Conservation (phyloP, 805 yeast species). For the Pichia thaimueangensis region DNA sequence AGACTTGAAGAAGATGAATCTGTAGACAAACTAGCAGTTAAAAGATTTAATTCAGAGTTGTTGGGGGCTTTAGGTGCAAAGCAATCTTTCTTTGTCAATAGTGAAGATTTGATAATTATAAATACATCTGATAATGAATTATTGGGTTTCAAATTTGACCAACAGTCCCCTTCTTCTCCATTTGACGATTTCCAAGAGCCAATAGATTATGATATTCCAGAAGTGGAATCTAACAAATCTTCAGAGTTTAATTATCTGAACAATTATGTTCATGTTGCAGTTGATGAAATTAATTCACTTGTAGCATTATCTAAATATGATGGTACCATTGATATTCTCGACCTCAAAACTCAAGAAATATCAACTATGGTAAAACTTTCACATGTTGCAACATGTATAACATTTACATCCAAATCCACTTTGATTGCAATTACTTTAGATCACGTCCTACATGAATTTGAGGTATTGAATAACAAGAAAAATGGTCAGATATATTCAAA, state of each 20-base stretch:
- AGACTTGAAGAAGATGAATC: conserved; percentile 45
- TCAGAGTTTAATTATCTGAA: conserved; percentile 30
- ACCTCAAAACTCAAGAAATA: conserved; percentile 25
- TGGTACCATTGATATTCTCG: conserved; percentile 55
- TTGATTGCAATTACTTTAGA: conserved; percentile 66
- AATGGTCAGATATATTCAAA: conserved; percentile 41
- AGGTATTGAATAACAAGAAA: conserved; percentile 22
- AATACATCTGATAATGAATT: conserved; percentile 57
- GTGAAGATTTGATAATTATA: conserved; percentile 37
- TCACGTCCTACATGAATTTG: conserved; percentile 68
- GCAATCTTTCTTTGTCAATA: conserved; percentile 37
- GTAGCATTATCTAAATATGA: conserved; percentile 57
- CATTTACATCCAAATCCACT: conserved; percentile 44
- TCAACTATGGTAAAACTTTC: conserved; percentile 51
- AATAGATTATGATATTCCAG: conserved; percentile 28
- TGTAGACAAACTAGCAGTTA: conserved; percentile 36
- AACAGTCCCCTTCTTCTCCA: conserved; percentile 29
- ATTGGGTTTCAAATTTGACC: conserved; percentile 31
- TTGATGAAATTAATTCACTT: conserved; percentile 37
- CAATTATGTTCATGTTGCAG: conserved; percentile 46
- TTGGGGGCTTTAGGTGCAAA: conserved; percentile 49
- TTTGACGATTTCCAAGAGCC: conserved; percentile 36
- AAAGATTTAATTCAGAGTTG: conserved; percentile 42
- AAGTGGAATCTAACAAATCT: not conserved
- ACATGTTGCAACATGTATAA: conserved; percentile 45